These are phyloP conservation scores for Plasmodium gaboni DNA, from an alignment of 169 alveolate species.

Conservation along the genomic window DNA sequence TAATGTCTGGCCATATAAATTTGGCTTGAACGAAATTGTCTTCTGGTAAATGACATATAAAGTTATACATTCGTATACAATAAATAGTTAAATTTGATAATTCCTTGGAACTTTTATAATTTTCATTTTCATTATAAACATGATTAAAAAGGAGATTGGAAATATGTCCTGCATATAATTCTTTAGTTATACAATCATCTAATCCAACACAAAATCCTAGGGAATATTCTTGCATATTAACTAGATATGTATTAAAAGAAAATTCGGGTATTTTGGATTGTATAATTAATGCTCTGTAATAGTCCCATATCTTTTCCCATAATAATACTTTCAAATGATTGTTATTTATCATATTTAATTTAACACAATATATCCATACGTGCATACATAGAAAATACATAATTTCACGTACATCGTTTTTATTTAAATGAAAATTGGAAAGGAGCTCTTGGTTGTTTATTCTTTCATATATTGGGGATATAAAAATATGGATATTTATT, in stretches of 20 bases:
- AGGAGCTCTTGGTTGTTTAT: conserved; percentile 50
- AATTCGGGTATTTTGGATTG: conserved; percentile 69
- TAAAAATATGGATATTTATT: conserved; percentile 41
- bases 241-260: conserved; percentile 44
- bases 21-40: conserved; percentile 58
- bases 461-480: conserved; percentile 72
- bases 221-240: conserved; percentile 73
- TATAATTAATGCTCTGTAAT: conserved; percentile 70
- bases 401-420: conserved; percentile 60
- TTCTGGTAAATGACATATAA: conserved; percentile 44
- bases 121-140: conserved; percentile 47
- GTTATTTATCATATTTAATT: conserved; percentile 51
- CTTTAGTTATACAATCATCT: conserved; percentile 61
- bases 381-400: conserved; percentile 68
- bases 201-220: conserved; percentile 71
- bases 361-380: conserved; percentile 75
- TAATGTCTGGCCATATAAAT: conserved; percentile 65
- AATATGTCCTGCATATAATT: conserved; percentile 61
- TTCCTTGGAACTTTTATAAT: conserved; percentile 46
- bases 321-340: conserved; percentile 34
- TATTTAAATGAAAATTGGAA: conserved; percentile 30
- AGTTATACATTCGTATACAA: conserved; percentile 59
- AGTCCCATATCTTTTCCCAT: conserved; percentile 76
- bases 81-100: conserved; percentile 56
- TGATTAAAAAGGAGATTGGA: conserved; percentile 53